A percentile compares a stretch with the other conserved stretches of the same genome.
These are phyloP conservation scores for Punica granatum DNA, from an alignment of 345 rosid genomes.

Conservation along the genomic window DNA sequence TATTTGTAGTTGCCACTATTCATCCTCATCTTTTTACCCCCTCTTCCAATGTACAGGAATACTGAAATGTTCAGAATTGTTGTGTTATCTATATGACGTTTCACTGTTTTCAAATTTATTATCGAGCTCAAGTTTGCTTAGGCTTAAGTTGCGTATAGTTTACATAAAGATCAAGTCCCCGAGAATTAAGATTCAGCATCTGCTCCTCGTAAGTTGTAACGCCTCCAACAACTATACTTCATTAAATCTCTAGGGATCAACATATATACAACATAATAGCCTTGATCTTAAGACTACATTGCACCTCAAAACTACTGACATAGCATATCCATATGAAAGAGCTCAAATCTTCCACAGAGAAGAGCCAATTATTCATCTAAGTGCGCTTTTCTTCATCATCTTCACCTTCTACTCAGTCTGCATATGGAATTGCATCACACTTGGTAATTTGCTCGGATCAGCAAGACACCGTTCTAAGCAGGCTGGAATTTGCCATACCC, in stretches of 20 bases:
- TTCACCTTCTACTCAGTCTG: slow-evolving; percentile 1
- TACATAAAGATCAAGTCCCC: no score
- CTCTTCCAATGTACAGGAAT: background rate
- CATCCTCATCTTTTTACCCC: background rate
- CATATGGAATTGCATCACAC: slow-evolving; percentile 22
- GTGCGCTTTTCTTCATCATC: background rate
- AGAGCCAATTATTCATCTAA: background rate
- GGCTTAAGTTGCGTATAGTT: no score
- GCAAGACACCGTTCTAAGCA: slow-evolving; percentile 42
- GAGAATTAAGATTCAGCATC: background rate
- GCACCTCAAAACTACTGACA: background rate
- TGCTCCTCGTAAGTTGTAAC: background rate
- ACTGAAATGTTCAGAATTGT: background rate
- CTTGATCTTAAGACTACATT: background rate
- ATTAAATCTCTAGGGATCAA: background rate
- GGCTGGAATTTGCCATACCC: slow-evolving; percentile 33
- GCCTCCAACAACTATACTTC: background rate
- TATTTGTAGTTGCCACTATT: background rate
- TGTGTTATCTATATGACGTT: background rate
- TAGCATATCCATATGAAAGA: background rate
- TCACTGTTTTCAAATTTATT: background rate
- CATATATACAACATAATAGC: background rate
- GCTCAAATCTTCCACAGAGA: background rate
- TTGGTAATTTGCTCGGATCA: slow-evolving; percentile 28
- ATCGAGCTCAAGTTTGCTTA: background rate